These are phyloP conservation scores for Nannizziopsis barbatae DNA, from an alignment of 2,329 filamentous ascomycete genomes.

Conservation along the genomic window DNA sequence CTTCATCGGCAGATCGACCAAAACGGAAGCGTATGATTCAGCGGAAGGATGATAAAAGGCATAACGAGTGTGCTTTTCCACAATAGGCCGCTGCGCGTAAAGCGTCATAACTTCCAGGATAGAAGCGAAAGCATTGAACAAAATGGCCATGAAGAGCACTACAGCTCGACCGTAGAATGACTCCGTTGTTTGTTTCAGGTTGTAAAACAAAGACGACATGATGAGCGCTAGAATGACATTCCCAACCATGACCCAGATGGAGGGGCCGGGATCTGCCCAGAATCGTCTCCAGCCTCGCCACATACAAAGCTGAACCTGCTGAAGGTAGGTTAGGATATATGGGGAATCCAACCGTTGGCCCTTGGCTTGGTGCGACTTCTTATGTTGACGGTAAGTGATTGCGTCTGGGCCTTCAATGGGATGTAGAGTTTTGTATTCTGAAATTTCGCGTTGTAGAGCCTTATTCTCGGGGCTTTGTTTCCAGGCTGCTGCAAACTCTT, in stretches of 20 bases:
- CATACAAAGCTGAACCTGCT: conserved; percentile 64
- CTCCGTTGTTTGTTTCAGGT: conserved; percentile 54
- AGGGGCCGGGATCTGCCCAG: conserved; percentile 51
- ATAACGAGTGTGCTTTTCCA: conserved; percentile 1
- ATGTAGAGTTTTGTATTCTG: conserved; percentile 32
- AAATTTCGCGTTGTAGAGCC: conserved; percentile 30
- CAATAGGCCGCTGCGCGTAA: not conserved
- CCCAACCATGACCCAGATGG: conserved; percentile 50
- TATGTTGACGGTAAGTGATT: not conserved
- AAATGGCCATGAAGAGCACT: conserved; percentile 73
- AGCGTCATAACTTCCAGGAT: conserved; percentile 49
- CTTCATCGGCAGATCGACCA: not conserved
- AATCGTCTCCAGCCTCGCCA: conserved; percentile 59
- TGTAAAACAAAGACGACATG: conserved; percentile 70
- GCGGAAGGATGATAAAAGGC: not conserved
- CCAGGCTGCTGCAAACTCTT: conserved; percentile 50
- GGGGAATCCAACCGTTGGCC: conserved; percentile 33
- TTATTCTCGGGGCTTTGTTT: conserved; percentile 42
- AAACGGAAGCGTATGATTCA: conserved; percentile 1
- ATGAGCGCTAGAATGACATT: conserved; percentile 34
- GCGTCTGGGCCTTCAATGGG: conserved; percentile 22
- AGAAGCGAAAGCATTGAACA: conserved; percentile 74
- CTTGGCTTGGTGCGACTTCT: not conserved
- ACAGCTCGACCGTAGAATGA: conserved; percentile 64
- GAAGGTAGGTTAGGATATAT: conserved; percentile 64